Base-by-base conservation (phyloP, 257 asterid species). In the Scutellaria minor region DNA sequence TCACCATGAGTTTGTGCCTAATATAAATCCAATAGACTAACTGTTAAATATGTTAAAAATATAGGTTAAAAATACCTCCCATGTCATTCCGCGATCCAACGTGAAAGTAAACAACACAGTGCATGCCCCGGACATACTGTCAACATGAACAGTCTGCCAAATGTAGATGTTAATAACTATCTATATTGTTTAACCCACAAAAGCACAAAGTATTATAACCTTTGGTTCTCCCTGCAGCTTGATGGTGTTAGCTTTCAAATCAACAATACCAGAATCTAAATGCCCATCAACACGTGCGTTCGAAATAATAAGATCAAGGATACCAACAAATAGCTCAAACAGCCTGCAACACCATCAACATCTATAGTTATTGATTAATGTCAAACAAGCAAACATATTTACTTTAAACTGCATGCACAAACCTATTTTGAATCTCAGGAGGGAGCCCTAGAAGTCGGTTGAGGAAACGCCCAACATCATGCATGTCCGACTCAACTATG, bases 401-500 rank as follows among this genome's bases (percentile, higher is more conserved):
- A 65, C 66, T 59, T 39, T 72, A 60, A 54, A 78, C 75, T 67
- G 71, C 65, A 83, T 62, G 45, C 14, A 64, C 74, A 78, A 20
- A 95, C 97, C 99, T 87, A 85, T 95, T 95, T 70, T 95, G 98
- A 70, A 95, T 90, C 64, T 84, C 92, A 62, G 96, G 98, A 70
- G 96, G 95, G 69, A 95, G 90, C 67, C 99, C 99, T 67, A 91
- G 84, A 78, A 95, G 96, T 70, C 97, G 83, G 83, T 95, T 95
- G 68, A 95, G 98, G 73, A 92, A 95, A 71, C 99, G 96, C 64
- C 96, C 98, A 70, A 94, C 97, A 82, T 95, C 98, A 56, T 87
- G 92, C 99, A 87, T 92, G 81, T 95, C 97, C 57, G 98, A 90
- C 78, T 95, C 99, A 75, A 83, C 86, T 79, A 95, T 85, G 40